phyloP scores from a whole-genome alignment of 2,329 filamentous ascomycete species.

The Stagonosporopsis rhizophila region DNA sequence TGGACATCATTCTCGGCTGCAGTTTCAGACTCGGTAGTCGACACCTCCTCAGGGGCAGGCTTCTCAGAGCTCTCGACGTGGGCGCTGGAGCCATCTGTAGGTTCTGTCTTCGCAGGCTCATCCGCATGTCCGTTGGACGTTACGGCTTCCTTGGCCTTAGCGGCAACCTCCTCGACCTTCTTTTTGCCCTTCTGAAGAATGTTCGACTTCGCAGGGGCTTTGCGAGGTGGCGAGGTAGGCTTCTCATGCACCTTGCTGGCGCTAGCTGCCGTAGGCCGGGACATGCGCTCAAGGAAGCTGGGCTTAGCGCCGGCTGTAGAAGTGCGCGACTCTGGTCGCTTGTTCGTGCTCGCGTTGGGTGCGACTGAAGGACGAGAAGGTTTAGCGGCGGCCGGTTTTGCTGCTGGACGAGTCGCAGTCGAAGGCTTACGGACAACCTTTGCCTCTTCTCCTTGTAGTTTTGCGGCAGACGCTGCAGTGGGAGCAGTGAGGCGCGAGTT shows the following conservation, averaged over 20 bases:
- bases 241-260: slow-evolving; percentile 73
- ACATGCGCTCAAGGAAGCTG: slow-evolving; percentile 81
- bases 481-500: slow-evolving; percentile 73
- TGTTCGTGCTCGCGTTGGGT: slow-evolving; percentile 44
- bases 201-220: slow-evolving; percentile 31
- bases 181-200: slow-evolving; percentile 45
- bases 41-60: neutral
- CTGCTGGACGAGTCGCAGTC: slow-evolving; percentile 41
- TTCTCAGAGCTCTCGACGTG: slow-evolving; percentile 2
- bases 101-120: slow-evolving; percentile 19
- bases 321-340: slow-evolving; percentile 59
- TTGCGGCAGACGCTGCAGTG: slow-evolving; percentile 73
- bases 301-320: slow-evolving; percentile 65
- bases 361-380: slow-evolving; percentile 49
- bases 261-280: slow-evolving; percentile 75
- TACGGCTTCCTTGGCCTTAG: slow-evolving; percentile 46
- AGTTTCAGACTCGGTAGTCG: slow-evolving; percentile 7
- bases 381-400: slow-evolving; percentile 37
- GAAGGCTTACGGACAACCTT: slow-evolving; percentile 45
- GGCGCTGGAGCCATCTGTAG: slow-evolving; percentile 5
- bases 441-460: slow-evolving; percentile 54
- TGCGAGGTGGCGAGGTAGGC: slow-evolving; percentile 49
- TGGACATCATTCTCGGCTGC: slow-evolving; percentile 11
- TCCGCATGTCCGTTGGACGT: slow-evolving; percentile 36
- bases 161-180: slow-evolving; percentile 45